Percentiles rank a stretch among this genome's conserved stretches.
phyloP scores from a whole-genome alignment of 345 rosid species.

The Eucalyptus tenuipes region DNA sequence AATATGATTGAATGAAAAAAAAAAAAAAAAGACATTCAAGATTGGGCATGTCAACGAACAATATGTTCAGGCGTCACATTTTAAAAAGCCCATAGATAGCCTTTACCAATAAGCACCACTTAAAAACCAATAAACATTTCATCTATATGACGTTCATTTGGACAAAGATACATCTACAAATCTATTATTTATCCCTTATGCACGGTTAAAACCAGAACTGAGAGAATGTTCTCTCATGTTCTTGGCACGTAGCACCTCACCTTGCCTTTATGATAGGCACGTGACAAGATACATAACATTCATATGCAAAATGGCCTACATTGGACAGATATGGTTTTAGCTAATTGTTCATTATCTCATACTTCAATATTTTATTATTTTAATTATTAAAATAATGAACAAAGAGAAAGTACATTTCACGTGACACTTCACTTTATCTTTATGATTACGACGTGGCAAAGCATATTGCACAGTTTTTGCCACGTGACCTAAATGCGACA shows the following conservation, averaged over 20 bases:
- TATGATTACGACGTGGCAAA: neutral
- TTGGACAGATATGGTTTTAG: neutral
- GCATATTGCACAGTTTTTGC: neutral
- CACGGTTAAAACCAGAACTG: neutral
- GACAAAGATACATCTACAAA: neutral
- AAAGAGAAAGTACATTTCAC: neutral
- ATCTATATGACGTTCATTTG: neutral
- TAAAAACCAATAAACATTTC: neutral
- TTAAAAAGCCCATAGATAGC: neutral
- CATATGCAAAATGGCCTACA: neutral
- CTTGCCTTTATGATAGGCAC: neutral
- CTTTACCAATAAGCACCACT: neutral
- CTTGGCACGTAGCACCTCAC: neutral
- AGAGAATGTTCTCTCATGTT: neutral
- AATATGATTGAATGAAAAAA: neutral
- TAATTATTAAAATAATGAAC: neutral
- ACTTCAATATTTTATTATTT: neutral
- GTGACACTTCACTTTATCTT: neutral
- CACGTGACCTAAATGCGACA: neutral
- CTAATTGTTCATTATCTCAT: neutral
- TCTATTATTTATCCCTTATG: neutral
- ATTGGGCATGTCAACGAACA: neutral
- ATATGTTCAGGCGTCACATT: neutral
- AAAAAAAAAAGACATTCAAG: rapidly evolving
- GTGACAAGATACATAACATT: neutral